Conservation (phyloP, 2,329 filamentous ascomycete genomes). For the Alternaria incomplexa region DNA sequence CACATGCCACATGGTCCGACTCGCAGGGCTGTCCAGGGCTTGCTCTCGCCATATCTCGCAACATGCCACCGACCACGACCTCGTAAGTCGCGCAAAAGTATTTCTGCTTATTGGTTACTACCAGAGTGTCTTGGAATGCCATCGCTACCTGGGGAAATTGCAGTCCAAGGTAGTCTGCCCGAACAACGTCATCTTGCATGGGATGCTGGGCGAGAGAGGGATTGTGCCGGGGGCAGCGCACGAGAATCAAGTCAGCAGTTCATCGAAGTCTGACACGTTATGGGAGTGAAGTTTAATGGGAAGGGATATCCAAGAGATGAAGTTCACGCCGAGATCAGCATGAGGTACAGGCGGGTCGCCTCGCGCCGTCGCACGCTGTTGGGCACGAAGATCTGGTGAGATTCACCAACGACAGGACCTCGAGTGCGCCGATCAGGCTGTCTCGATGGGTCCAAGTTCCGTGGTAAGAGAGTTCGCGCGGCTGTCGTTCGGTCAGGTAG, state of each 20-base stretch:
- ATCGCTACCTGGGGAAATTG: background rate
- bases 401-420: slow-evolving; percentile 19
- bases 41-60: background rate
- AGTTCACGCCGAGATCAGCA: background rate
- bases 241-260: slow-evolving; percentile 1
- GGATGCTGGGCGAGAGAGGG: slow-evolving; percentile 2
- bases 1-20: background rate
- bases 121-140: background rate
- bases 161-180: slow-evolving; percentile 5
- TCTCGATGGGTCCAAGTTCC: slow-evolving; percentile 6
- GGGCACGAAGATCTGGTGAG: slow-evolving; percentile 17
- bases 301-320: background rate
- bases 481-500: slow-evolving; percentile 21
- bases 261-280: background rate
- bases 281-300: background rate
- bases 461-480: slow-evolving; percentile 7
- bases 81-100: background rate
- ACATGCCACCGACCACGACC: background rate
- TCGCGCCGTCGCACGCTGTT: slow-evolving; percentile 18
- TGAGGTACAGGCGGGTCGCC: slow-evolving; percentile 23
- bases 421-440: slow-evolving; percentile 20
- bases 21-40: background rate
- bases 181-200: slow-evolving; percentile 15
- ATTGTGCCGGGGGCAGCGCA: background rate
- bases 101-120: background rate